phyloP scores from a whole-genome alignment of 2,329 filamentous ascomycete species.

The Cladophialophora chaetospira region DNA sequence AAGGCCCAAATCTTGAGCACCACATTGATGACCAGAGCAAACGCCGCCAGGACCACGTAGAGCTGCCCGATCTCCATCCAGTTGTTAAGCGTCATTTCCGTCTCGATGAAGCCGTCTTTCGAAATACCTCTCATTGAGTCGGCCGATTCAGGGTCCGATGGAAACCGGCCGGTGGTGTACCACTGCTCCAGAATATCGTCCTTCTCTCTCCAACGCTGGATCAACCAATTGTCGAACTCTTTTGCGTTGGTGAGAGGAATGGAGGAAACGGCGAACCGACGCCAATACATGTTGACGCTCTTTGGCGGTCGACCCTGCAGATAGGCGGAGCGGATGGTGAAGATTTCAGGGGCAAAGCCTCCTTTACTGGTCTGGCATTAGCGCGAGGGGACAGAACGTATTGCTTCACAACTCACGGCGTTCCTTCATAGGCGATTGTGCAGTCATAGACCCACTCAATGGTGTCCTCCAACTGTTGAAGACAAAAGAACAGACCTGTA shows the following conservation, averaged over 20 bases:
- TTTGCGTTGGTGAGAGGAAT: slow-evolving; percentile 77
- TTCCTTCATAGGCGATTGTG: slow-evolving; percentile 91
- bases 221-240: slow-evolving; percentile 81
- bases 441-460: slow-evolving; percentile 72
- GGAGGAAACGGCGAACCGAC: slow-evolving; percentile 75
- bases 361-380: slow-evolving; percentile 59
- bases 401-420: slow-evolving; percentile 67
- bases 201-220: slow-evolving; percentile 87
- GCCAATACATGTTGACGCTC: slow-evolving; percentile 96
- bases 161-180: slow-evolving; percentile 75
- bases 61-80: slow-evolving; percentile 49
- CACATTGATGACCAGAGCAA: slow-evolving; percentile 38
- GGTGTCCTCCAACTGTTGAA: slow-evolving; percentile 60
- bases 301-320: slow-evolving; percentile 86
- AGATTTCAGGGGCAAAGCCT: slow-evolving; percentile 86
- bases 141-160: slow-evolving; percentile 59
- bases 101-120: slow-evolving; percentile 46
- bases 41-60: slow-evolving; percentile 43
- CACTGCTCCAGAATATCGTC: slow-evolving; percentile 86
- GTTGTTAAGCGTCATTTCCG: slow-evolving; percentile 45
- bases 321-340: slow-evolving; percentile 83
- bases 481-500: slow-evolving; percentile 63
- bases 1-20: slow-evolving; percentile 35
- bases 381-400: neutral
- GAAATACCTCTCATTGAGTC: slow-evolving; percentile 42